phyloP scores from a whole-genome alignment of 1,139 yeast species.

The Suhomyces maxii region DNA sequence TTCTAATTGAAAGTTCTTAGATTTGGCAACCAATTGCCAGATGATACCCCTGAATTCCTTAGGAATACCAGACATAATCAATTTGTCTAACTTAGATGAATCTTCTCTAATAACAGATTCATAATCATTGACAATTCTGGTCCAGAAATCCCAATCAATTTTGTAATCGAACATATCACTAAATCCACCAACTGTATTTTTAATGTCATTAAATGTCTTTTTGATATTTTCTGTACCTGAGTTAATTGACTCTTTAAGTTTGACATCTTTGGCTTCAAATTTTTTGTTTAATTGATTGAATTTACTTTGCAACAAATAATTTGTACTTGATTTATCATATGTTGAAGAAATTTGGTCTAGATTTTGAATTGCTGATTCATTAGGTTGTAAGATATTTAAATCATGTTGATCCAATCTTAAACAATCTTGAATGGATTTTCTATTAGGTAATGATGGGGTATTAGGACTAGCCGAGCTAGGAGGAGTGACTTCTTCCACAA shows the following conservation, averaged over 20 bases:
- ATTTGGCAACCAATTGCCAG: conserved; percentile 89
- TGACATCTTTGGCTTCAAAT: conserved; percentile 32
- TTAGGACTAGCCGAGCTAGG: conserved; percentile 1
- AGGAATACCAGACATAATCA: conserved; percentile 79
- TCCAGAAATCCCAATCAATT: conserved; percentile 88
- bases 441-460: conserved; percentile 26
- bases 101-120: conserved; percentile 61
- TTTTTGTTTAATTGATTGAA: conserved; percentile 30
- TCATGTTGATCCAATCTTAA: conserved; percentile 29
- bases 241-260: conserved; percentile 48
- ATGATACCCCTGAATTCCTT: conserved; percentile 80
- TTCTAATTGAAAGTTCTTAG: conserved; percentile 72
- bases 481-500: conserved; percentile 1
- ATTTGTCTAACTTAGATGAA: conserved; percentile 57
- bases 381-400: conserved; percentile 13
- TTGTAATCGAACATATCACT: conserved; percentile 38
- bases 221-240: conserved; percentile 64
- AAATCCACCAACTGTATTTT: conserved; percentile 47
- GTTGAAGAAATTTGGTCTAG: conserved; percentile 21
- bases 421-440: conserved; percentile 31
- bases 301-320: conserved; percentile 39
- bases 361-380: conserved; percentile 12
- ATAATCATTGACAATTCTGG: conserved; percentile 73
- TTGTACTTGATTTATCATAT: conserved; percentile 26
- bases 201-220: conserved; percentile 58